phyloP scores from a whole-genome alignment of 192 early-diverging fungal genomes.

The Chytriomyces confervae region DNA sequence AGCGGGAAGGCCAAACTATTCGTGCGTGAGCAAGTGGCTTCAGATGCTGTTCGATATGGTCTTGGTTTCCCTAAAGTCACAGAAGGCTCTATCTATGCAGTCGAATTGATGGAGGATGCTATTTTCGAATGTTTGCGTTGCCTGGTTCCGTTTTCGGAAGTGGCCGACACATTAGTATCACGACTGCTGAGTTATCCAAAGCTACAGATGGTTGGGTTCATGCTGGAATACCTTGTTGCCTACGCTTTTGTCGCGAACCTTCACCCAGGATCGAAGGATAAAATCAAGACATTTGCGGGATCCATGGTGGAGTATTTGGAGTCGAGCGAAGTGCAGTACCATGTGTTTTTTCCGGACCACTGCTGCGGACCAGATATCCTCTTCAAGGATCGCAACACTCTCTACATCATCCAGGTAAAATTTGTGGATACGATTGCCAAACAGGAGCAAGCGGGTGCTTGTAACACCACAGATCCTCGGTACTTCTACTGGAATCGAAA shows the following conservation, averaged over 20 bases:
- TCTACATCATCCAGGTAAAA: slow-evolving; percentile 45
- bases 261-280: slow-evolving; percentile 14
- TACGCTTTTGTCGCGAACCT: slow-evolving; percentile 32
- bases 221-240: slow-evolving; percentile 45
- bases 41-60: slow-evolving; percentile 35
- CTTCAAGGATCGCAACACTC: slow-evolving; percentile 36
- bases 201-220: slow-evolving; percentile 40
- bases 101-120: slow-evolving; percentile 36
- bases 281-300: not conserved
- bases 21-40: slow-evolving; percentile 18
- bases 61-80: slow-evolving; percentile 30
- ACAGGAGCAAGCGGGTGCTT: slow-evolving; percentile 40
- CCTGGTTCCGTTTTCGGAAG: slow-evolving; percentile 38
- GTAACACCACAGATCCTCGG: slow-evolving; percentile 39
- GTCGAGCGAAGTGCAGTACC: slow-evolving; percentile 1
- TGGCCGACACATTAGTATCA: slow-evolving; percentile 5
- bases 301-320: slow-evolving; percentile 18
- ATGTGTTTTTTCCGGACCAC: slow-evolving; percentile 44
- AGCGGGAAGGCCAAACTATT: slow-evolving; percentile 29
- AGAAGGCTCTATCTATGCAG: slow-evolving; percentile 10
- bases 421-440: slow-evolving; percentile 40
- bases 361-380: slow-evolving; percentile 46
- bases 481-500: slow-evolving; percentile 41
- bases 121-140: slow-evolving; percentile 44
- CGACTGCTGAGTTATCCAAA: slow-evolving; percentile 26